These are phyloP conservation scores for Colletotrichum sp. DNA, from an alignment of 2,329 filamentous ascomycete species.

Conservation along the genomic window DNA sequence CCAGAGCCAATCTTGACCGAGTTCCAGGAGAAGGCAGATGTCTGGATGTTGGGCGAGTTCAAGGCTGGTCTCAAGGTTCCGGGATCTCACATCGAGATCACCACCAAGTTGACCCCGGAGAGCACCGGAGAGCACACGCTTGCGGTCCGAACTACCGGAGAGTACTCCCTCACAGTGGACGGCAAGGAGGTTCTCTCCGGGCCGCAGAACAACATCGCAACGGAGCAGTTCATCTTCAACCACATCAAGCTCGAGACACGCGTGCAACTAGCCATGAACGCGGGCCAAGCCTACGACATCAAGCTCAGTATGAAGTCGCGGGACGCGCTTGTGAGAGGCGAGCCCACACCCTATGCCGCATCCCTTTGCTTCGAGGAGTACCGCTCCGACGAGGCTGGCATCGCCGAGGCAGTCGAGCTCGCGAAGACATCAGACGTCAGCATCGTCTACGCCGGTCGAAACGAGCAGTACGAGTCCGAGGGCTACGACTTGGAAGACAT, in stretches of 20 bases:
- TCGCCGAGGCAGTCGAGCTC: conserved; percentile 9
- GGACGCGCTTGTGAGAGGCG: conserved; percentile 3
- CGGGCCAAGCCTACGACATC: conserved; percentile 11
- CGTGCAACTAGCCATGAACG: conserved; percentile 8
- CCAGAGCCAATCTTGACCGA: conserved; percentile 9
- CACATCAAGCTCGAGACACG: conserved; percentile 22
- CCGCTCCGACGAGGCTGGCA: conserved; percentile 4
- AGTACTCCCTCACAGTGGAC: conserved; percentile 14
- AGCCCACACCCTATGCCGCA: conserved; percentile 15
- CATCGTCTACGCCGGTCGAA: conserved; percentile 19
- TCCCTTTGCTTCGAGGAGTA: conserved; percentile 13
- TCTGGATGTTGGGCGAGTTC: conserved; percentile 25
- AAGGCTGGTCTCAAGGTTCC: conserved; percentile 16
- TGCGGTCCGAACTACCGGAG: conserved; percentile 17
- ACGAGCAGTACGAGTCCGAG: conserved; percentile 21
- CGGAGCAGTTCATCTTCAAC: conserved; percentile 25
- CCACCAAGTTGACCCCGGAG: conserved; percentile 11
- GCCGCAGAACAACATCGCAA: conserved; percentile 12
- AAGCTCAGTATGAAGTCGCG: conserved; percentile 13
- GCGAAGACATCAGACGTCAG: conserved; percentile 5
- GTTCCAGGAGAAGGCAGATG: conserved; percentile 18
- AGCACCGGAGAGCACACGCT: conserved; percentile 20
- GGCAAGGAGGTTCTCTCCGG: conserved; percentile 16
- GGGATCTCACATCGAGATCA: conserved; percentile 18
- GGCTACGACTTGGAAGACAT: conserved; percentile 18